Conservation (phyloP, 352 stramenopile species). For the Phytophthora sansomeana region DNA sequence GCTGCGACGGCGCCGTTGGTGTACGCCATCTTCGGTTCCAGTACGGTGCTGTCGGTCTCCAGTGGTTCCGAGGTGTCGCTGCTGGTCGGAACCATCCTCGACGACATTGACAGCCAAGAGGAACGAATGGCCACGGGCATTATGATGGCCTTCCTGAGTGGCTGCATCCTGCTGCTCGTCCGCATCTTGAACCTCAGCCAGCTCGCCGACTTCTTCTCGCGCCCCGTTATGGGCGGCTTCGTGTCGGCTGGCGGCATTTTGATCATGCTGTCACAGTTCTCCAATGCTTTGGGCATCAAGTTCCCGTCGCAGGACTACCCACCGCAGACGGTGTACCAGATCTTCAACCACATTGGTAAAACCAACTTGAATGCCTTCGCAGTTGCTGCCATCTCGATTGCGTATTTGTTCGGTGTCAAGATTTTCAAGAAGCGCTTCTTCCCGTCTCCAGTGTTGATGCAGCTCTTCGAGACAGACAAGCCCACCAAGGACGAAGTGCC, state of each 20-base stretch:
- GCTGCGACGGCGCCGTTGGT: constrained; percentile 81
- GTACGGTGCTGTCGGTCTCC: constrained; percentile 84
- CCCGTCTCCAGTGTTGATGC: constrained; percentile 38
- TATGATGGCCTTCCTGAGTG: constrained; percentile 80
- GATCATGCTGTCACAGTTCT: constrained; percentile 91
- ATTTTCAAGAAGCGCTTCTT: constrained; percentile 56
- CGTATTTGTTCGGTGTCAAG: constrained; percentile 54
- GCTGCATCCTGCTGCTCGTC: constrained; percentile 80
- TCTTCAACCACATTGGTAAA: constrained; percentile 66
- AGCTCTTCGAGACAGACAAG: constrained; percentile 40
- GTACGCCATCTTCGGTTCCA: constrained; percentile 88
- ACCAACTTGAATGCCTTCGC: constrained; percentile 81
- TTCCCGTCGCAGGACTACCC: constrained; percentile 58
- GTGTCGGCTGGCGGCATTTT: constrained; percentile 88
- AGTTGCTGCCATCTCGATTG: constrained; percentile 66
- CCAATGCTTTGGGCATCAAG: constrained; percentile 82
- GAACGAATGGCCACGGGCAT: constrained; percentile 59
- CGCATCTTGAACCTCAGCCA: constrained; percentile 83
- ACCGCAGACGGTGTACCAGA: constrained; percentile 64
- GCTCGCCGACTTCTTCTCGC: constrained; percentile 90
- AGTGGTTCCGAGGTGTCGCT: constrained; percentile 70
- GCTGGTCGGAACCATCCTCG: constrained; percentile 62
- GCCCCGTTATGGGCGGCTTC: constrained; percentile 92
- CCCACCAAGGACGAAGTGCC: constrained; percentile 10
- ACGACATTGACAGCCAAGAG: constrained; percentile 46